Evolutionary conservation across 495 filamentous ascomycete genomes (phyloP).

Genomic region (Pyronema domesticum): DNA sequence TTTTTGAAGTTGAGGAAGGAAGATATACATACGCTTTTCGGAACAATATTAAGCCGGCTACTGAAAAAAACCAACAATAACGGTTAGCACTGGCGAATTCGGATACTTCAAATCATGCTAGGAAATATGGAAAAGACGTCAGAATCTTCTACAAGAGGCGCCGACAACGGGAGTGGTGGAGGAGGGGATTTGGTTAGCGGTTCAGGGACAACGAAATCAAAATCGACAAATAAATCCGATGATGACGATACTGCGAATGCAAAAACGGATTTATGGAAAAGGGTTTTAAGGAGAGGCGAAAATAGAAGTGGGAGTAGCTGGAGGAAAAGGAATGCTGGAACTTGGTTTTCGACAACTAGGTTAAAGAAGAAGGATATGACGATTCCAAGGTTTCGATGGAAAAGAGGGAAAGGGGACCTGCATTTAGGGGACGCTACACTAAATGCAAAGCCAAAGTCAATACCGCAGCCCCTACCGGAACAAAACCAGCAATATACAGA

Average conservation of each 20-base stretch:
- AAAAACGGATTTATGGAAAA: constrained; percentile 8
- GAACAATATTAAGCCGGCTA: neutral
- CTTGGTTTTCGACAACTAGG: neutral
- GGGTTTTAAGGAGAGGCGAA: constrained; percentile 6
- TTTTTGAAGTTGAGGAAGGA: neutral
- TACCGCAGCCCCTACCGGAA: constrained; percentile 7
- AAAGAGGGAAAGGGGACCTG: too few species aligned
- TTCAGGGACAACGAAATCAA: constrained; percentile 7
- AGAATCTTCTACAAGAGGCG: constrained; percentile 7
- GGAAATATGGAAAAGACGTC: constrained; percentile 1
- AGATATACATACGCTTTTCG: neutral
- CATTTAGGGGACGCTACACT: constrained; percentile 1
- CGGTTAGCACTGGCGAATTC: constrained; percentile 3
- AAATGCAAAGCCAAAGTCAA: constrained; percentile 4
- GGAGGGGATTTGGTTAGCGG: constrained; percentile 7
- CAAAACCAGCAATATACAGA: neutral
- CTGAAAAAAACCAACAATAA: too few species aligned
- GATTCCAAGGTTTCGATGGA: too few species aligned
- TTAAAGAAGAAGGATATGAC: too few species aligned
- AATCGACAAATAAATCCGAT: constrained; percentile 12
- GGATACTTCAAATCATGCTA: neutral
- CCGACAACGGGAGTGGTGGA: constrained; percentile 10
- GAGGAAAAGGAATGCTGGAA: neutral
- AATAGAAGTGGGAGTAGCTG: constrained; percentile 6
- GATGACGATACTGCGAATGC: constrained; percentile 10